These are phyloP conservation scores for Glomus cerebriforme DNA, from an alignment of 192 early-diverging fungal species.

Conservation along the genomic window DNA sequence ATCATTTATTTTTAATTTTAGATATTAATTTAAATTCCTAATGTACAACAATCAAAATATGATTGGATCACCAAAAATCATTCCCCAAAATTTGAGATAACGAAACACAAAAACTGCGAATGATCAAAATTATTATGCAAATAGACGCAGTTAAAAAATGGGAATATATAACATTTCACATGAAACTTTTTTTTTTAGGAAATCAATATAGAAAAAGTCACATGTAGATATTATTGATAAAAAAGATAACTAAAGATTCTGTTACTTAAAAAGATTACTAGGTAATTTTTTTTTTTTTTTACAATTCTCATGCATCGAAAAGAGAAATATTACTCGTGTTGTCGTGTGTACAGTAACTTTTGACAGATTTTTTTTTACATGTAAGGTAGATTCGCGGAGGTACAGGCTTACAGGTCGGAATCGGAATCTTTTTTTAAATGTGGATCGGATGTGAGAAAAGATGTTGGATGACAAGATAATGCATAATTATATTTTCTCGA, in stretches of 20 bases:
- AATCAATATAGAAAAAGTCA: not conserved
- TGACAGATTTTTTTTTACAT: not conserved
- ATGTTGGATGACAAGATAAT: not conserved
- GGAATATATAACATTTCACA: not conserved
- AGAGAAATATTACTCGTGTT: not conserved
- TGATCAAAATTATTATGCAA: not conserved
- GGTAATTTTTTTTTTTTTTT: too few relatives aligned
- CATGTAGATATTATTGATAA: not conserved
- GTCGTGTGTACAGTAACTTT: not conserved
- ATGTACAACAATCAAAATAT: too few relatives aligned
- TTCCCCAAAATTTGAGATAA: too few relatives aligned
- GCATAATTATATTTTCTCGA: not conserved
- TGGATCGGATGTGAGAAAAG: not conserved
- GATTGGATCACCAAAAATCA: too few relatives aligned
- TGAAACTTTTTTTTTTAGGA: not conserved
- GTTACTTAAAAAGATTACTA: too few relatives aligned
- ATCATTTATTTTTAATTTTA: too few relatives aligned
- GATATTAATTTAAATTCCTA: too few relatives aligned
- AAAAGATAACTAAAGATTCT: too few relatives aligned
- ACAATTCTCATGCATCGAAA: too few relatives aligned
- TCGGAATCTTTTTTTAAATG: not conserved
- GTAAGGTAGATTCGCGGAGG: not conserved
- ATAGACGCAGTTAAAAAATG: not conserved
- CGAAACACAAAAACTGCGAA: too few relatives aligned
- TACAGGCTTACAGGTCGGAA: not conserved